These are phyloP conservation scores for Trametes cingulata DNA, from an alignment of 768 basidiomycete species.

Conservation along the genomic window DNA sequence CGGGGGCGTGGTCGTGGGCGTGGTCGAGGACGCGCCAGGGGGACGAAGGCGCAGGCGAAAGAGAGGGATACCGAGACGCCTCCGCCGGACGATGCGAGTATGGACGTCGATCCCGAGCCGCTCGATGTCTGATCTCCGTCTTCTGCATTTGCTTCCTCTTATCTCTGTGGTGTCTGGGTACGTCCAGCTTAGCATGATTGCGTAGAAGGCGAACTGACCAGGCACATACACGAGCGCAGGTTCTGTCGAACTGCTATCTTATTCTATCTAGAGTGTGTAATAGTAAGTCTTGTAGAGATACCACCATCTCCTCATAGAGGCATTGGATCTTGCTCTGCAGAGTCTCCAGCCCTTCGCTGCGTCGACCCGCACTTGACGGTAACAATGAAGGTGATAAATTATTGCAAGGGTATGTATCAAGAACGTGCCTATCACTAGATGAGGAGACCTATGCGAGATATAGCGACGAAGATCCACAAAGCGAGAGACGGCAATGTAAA, in stretches of 20 bases:
- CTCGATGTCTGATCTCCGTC: neutral
- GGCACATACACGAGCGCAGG: neutral
- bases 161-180: neutral
- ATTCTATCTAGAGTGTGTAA: slow-evolving; percentile 11
- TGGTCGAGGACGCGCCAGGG: slow-evolving; percentile 37
- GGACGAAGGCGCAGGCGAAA: slow-evolving; percentile 16
- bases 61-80: slow-evolving; percentile 24
- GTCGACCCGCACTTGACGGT: neutral
- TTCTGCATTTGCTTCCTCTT: neutral
- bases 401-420: slow-evolving; percentile 1
- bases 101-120: slow-evolving; percentile 21
- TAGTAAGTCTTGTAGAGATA: neutral
- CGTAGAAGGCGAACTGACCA: neutral
- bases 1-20: slow-evolving; percentile 35
- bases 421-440: neutral
- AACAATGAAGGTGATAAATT: neutral
- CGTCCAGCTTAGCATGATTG: neutral
- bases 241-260: slow-evolving; percentile 4
- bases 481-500: no score
- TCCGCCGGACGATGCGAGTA: slow-evolving; percentile 18
- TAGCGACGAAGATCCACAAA: neutral
- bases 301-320: neutral
- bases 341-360: no score
- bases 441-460: neutral
- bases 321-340: neutral